These are phyloP conservation scores for Brasenia schreberi DNA, from an alignment of 164 flowering plant species.

Conservation along the genomic window DNA sequence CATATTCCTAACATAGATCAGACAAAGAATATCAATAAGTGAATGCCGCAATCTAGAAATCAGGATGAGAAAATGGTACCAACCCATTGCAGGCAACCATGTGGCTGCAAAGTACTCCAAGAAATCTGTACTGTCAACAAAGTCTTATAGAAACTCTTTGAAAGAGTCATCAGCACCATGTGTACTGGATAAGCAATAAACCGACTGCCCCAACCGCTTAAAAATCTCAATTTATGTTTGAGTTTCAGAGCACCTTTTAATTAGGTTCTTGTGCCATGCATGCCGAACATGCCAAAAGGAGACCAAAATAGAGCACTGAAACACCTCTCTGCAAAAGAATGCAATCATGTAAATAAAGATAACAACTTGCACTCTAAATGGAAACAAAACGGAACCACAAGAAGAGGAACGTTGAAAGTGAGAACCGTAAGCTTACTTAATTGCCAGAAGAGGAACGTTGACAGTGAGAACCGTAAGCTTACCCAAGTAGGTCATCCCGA, in stretches of 20 bases:
- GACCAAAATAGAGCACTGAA: conserved; percentile 70
- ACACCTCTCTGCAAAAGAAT: conserved; percentile 58
- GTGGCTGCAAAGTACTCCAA: conserved; percentile 79
- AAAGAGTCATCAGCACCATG: conserved; percentile 30
- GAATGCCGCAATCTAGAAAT: not conserved
- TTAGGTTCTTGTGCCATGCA: conserved; percentile 86
- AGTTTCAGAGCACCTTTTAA: conserved; percentile 43
- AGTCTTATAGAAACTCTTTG: conserved; percentile 59
- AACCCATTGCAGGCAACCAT: conserved; percentile 89
- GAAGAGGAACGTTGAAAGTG: not conserved
- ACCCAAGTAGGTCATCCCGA: conserved; percentile 91
- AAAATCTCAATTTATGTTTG: conserved; percentile 43
- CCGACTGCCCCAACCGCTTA: conserved; percentile 44
- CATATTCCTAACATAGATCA: conserved; percentile 41
- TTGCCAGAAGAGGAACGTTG: conserved; percentile 5
- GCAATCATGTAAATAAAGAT: conserved; percentile 1
- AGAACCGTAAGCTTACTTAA: conserved; percentile 32
- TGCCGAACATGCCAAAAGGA: conserved; percentile 84
- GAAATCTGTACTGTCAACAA: conserved; percentile 53
- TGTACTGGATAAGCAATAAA: conserved; percentile 40
- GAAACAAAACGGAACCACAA: not conserved
- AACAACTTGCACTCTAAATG: not conserved
- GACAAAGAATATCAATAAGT: not conserved
- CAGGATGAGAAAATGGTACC: conserved; percentile 1
- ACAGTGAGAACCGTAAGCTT: not conserved